Base-by-base conservation (phyloP, 495 filamentous ascomycete species). In the Xylaria flabelliformis region DNA sequence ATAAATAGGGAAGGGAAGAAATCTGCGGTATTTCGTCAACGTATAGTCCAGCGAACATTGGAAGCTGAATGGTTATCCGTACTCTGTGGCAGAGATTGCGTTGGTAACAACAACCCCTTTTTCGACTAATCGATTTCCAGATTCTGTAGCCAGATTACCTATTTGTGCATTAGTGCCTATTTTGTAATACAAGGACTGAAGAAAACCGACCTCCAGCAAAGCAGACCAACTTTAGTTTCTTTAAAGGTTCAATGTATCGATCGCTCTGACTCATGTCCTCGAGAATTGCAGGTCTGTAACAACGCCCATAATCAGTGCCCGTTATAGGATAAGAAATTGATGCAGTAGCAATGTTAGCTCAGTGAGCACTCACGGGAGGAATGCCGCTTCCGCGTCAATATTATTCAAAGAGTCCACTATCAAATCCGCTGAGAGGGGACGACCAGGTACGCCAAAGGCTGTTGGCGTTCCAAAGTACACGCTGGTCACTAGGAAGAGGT, bases 11-110 rank as follows among this genome's bases (percentile, higher is more conserved):
- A 80, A 77, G 7, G 83, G 83, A 4, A 81, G 69, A 58, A 86
- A 88, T 21, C 85, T 84, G 32, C 13, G 13, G 75, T 65, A 6
- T 44, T n/a, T 24, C 0, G n/a, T 71, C 50, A 71, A 10, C 24
- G 4, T 9, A 8, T 4, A 36, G 21, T 21, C 8, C 17, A 61
- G 24, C 32, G 34, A 61, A 36, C 8, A 39, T 39, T 1, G 10
- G n/a, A 19, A n/a, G n/a, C 8, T 7, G 4, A 6, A 1, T 9
- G 2, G 34, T 17, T 6, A 39, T 36, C 67, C 82, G 46, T 74
- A 83, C 83, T 85, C 82, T 13, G 82, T 85, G 42, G 83, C 72
- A 0, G 79, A 80, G 7, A 85, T 83, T 36, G 80, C 10, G 64
- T 83, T 84, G 6, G 51, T 1, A 17, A 85, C 69, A 2, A 1